These are phyloP conservation scores for Phytophthora brassicae DNA, from an alignment of 352 stramenopile genomes.

Conservation along the genomic window DNA sequence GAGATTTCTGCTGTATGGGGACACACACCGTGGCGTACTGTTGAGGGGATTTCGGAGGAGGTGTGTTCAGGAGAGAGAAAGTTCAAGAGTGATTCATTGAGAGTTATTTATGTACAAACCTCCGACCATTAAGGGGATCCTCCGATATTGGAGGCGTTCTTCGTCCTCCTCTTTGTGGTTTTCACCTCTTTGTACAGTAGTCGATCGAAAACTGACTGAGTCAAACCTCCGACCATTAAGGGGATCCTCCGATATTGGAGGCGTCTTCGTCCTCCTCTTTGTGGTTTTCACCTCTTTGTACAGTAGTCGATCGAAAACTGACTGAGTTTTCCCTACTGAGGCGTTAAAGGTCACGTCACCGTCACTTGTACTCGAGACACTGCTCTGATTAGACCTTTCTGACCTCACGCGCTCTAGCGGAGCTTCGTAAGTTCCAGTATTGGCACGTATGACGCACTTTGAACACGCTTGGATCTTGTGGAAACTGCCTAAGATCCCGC, in stretches of 20 bases:
- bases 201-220: conserved; percentile 1
- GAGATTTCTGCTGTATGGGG: conserved; percentile 14
- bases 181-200: conserved; percentile 14
- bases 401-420: conserved; percentile 22
- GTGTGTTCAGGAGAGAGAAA: too few relatives aligned
- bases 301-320: conserved; percentile 11
- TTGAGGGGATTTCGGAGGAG: too few relatives aligned
- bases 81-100: too few relatives aligned
- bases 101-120: too few relatives aligned
- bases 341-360: conserved; percentile 9
- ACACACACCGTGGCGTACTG: conserved; percentile 2
- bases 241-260: not conserved
- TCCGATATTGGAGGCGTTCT: conserved; percentile 4
- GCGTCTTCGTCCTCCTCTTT: conserved; percentile 6
- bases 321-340: not conserved
- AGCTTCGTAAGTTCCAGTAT: conserved; percentile 26
- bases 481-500: conserved; percentile 43
- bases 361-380: conserved; percentile 14
- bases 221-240: too few relatives aligned
- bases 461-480: conserved; percentile 45
- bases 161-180: conserved; percentile 1
- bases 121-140: conserved; percentile 1
- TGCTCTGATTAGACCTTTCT: conserved; percentile 21
- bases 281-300: conserved; percentile 7
- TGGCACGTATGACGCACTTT: conserved; percentile 42